phyloP scores from a whole-genome alignment of 768 basidiomycete species.

The Leccinum rimulosum region DNA sequence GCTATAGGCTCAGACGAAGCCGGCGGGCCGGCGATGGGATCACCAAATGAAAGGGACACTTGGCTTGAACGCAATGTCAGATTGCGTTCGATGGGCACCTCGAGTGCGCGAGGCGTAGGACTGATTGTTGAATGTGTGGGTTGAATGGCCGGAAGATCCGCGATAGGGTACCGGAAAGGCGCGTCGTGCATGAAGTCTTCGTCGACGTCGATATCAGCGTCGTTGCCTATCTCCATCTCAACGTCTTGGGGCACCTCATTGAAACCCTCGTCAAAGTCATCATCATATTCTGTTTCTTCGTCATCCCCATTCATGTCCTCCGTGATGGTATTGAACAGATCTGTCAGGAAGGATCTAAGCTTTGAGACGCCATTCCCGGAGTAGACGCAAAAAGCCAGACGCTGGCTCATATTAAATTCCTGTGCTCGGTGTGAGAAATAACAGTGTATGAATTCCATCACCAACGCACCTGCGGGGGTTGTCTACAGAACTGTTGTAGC shows the following conservation, averaged over 20 bases:
- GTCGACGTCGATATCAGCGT: constrained; percentile 44
- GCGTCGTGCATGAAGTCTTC: constrained; percentile 40
- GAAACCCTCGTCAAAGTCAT: constrained; percentile 37
- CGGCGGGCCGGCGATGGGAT: constrained; percentile 1
- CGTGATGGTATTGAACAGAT: constrained; percentile 71
- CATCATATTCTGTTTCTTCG: constrained; percentile 68
- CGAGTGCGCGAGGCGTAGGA: constrained; percentile 18
- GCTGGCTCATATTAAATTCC: constrained; percentile 92
- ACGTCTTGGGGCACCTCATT: constrained; percentile 30
- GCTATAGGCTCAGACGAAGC: constrained; percentile 4
- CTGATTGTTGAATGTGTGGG: constrained; percentile 10
- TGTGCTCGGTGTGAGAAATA: constrained; percentile 30
- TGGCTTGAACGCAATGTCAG: constrained; percentile 24
- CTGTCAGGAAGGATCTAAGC: constrained; percentile 75
- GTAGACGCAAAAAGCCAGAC: constrained; percentile 92
- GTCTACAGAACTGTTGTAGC: constrained; percentile 85
- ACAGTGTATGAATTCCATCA: background rate
- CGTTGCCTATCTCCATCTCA: constrained; percentile 36
- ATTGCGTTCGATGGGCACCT: constrained; percentile 32
- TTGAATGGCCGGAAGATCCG: constrained; percentile 13
- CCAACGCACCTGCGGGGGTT: constrained; percentile 73
- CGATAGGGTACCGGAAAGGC: constrained; percentile 27
- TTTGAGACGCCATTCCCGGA: constrained; percentile 88
- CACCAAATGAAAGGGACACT: constrained; percentile 8
- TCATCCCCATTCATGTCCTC: constrained; percentile 64